Evolutionary conservation across 768 basidiomycete genomes (phyloP), one percentile per base, ranked within the genome.

Genomic region (Rhodotorula sphaerocarpa): DNA sequence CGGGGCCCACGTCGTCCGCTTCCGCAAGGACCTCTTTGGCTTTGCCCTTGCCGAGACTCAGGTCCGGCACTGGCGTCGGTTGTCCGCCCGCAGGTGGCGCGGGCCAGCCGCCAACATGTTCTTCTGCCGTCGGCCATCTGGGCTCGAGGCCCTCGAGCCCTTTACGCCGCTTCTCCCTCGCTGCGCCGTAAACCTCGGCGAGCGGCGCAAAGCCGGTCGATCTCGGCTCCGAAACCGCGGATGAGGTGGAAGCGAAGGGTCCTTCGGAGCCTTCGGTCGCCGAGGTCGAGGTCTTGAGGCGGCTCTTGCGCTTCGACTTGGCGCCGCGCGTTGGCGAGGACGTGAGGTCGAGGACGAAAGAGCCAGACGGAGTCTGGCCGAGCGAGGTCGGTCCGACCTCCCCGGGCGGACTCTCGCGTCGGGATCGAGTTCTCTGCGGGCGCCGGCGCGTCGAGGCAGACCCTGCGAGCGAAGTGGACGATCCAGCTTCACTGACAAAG

Each of bases 101-200:
- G 28, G 21, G 28, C 44, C 47, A 51, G 2, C n/a, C 11, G 15
- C n/a, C 28, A 7, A 16, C 59, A 36, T 68, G 66, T 47, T 68
- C 59, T 36, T 68, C 66, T 20, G 25, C 36, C 6, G 62, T 64
- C 23, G 66, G 66, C 66, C 66, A 68, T 3, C 59, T 41, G 41
- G 56, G 36, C 31, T 57, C 55, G 23, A 55, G 3, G 7, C 33
- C 45, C 31, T 61, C 59, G n/a, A 39, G 15, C 28, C 21, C 39
- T 41, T 46, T 50, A 15, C 44, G 39, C 12, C 47, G 33, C 27
- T 50, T 23, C 23, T 50, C 57, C 18, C 61, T 25, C 18, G 53
- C 46, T 2, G 30, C 25, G 18, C 39, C 42, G 28, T 58, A 55
- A 21, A 54, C n/a, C n/a, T 59, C 53, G 25, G 53, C 50, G 25